phyloP scores from a whole-genome alignment of 2,329 filamentous ascomycete species.

The Ascochyta lentis region DNA sequence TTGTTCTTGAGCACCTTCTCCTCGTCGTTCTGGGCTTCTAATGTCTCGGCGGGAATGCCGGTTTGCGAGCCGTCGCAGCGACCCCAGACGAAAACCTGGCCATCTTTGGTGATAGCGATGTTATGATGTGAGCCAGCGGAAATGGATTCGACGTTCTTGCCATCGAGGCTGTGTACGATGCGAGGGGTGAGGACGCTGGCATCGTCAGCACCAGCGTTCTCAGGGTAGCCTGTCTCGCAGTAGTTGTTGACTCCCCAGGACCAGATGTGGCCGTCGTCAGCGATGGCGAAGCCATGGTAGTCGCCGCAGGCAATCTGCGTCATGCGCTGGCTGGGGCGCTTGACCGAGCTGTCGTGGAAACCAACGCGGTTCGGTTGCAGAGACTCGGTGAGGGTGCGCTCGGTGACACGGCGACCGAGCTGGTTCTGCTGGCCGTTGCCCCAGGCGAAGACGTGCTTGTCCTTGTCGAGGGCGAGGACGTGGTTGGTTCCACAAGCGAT shows the following conservation, averaged over 20 bases:
- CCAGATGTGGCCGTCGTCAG: constrained; percentile 72
- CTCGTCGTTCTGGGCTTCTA: constrained; percentile 49
- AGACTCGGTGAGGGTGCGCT: constrained; percentile 63
- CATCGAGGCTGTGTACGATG: constrained; percentile 68
- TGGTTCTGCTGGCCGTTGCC: constrained; percentile 76
- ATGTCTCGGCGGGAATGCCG: constrained; percentile 45
- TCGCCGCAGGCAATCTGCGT: constrained; percentile 71
- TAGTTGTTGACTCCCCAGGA: constrained; percentile 90
- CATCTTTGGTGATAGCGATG: constrained; percentile 60
- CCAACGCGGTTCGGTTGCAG: constrained; percentile 65
- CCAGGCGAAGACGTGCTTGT: constrained; percentile 73
- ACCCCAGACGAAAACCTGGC: constrained; percentile 66
- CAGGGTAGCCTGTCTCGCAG: constrained; percentile 74
- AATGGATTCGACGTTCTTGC: constrained; percentile 70
- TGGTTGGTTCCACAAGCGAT: constrained; percentile 75
- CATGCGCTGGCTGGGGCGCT: constrained; percentile 58
- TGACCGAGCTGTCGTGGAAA: constrained; percentile 52
- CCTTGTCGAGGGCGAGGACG: constrained; percentile 69
- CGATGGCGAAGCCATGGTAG: constrained; percentile 82
- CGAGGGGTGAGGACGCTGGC: constrained; percentile 72
- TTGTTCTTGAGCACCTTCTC: constrained; percentile 58
- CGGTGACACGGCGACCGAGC: constrained; percentile 69
- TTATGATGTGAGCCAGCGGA: constrained; percentile 81
- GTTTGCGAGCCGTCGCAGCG: constrained; percentile 65
- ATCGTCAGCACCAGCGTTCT: constrained; percentile 70